phyloP scores from a whole-genome alignment of 176 grass and related monocot genomes.

The Oryza officinalis region DNA sequence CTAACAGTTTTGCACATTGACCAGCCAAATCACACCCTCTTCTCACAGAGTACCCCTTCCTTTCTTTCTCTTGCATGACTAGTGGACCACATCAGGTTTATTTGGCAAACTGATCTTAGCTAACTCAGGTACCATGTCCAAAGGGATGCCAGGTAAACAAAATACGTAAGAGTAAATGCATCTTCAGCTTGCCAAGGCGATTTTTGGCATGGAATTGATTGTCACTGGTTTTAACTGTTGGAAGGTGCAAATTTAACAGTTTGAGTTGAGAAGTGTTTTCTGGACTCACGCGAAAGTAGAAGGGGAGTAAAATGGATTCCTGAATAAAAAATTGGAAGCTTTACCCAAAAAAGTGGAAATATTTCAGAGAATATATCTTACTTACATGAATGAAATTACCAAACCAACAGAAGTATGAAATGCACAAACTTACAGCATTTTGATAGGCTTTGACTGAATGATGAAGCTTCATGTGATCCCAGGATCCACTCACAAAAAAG shows the following conservation, averaged over 20 bases:
- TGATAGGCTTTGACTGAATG: conserved; percentile 95
- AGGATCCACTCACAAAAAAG: conserved; percentile 83
- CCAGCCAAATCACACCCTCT: neutral
- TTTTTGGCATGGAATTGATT: neutral
- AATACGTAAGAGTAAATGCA: neutral
- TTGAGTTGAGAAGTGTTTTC: neutral
- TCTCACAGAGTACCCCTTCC: neutral
- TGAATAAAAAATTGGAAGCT: neutral
- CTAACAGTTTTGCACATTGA: neutral
- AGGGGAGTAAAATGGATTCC: neutral
- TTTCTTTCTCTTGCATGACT: neutral
- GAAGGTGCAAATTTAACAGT: neutral
- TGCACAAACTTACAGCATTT: conserved; percentile 87
- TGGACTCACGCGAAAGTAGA: neutral
- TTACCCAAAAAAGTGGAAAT: conserved; percentile 30
- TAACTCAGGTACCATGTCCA: neutral
- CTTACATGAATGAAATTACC: neutral
- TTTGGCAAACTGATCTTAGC: neutral
- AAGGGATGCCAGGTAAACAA: neutral
- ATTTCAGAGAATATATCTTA: neutral
- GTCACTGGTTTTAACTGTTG: neutral
- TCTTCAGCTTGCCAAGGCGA: neutral
- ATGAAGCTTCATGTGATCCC: conserved; percentile 76
- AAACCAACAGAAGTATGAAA: conserved; percentile 25
- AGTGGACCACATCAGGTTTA: neutral